Percentiles rank a stretch among this genome's conserved stretches.
phyloP scores from a whole-genome alignment of 2,329 filamentous ascomycete genomes.

The Diaporthe citrichinensis region DNA sequence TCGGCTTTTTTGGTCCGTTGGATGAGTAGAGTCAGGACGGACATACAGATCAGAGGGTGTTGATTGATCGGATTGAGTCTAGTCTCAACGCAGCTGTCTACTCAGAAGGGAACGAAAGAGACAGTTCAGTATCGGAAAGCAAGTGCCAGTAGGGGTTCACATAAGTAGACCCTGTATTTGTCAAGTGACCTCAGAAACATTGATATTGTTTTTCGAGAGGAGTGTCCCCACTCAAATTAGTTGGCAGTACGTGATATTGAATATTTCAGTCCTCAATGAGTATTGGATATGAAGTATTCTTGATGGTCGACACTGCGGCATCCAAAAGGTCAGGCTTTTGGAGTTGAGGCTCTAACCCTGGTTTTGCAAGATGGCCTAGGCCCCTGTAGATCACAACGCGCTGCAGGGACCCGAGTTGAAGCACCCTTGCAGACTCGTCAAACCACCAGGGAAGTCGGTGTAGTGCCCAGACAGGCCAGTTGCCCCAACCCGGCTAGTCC shows the following conservation, averaged over 20 bases:
- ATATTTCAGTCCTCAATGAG: neutral
- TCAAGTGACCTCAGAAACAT: neutral
- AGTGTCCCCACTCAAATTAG: too few relatives aligned
- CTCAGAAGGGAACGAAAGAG: neutral
- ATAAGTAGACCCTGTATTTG: neutral
- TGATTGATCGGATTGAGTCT: neutral
- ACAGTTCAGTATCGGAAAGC: neutral
- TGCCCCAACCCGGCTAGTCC: neutral
- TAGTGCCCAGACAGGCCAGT: neutral
- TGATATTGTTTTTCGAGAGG: neutral
- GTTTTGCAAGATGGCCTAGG: neutral
- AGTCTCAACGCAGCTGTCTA: neutral
- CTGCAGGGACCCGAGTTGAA: constrained; percentile 2
- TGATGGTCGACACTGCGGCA: neutral
- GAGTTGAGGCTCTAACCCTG: constrained; percentile 6
- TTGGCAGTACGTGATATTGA: too few relatives aligned
- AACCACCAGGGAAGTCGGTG: constrained; percentile 24
- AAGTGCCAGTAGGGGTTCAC: neutral
- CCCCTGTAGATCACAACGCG: constrained; percentile 4
- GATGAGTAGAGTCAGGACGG: neutral
- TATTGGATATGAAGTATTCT: neutral
- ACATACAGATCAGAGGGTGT: neutral
- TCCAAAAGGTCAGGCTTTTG: neutral
- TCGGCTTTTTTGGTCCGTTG: neutral
- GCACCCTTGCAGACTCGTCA: neutral